Evolutionary conservation across 352 stramenopile species (phyloP).

Genomic region (Blastocystis sp.): DNA sequence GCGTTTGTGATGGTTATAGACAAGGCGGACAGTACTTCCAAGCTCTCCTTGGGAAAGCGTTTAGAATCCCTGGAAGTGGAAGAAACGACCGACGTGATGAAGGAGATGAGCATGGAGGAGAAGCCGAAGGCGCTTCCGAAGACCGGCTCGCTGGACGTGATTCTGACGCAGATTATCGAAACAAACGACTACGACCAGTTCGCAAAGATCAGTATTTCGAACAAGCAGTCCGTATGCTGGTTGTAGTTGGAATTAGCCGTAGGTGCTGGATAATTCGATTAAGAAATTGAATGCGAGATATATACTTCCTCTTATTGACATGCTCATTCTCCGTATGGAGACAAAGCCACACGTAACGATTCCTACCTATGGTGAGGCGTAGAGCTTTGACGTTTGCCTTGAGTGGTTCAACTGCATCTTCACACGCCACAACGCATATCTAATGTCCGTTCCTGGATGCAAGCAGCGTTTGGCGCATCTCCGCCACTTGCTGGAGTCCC

Average conservation of each 20-base stretch:
- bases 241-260: background rate
- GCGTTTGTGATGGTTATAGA: background rate
- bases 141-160: conserved; percentile 26
- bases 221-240: background rate
- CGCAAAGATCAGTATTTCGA: background rate
- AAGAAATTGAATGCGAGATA: background rate
- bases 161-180: conserved; percentile 37
- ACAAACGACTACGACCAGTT: conserved; percentile 18
- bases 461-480: background rate
- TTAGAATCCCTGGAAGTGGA: conserved; percentile 16
- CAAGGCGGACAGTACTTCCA: background rate
- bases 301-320: conserved; percentile 29
- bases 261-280: conserved; percentile 20
- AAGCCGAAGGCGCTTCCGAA: conserved; percentile 13
- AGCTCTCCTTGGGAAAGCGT: conserved; percentile 23
- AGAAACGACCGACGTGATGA: conserved; percentile 18
- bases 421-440: conserved; percentile 1
- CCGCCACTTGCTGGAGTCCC: background rate
- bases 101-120: conserved; percentile 15
- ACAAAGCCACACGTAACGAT: background rate
- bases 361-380: background rate
- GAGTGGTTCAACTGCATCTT: background rate
- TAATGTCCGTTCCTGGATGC: conserved; percentile 19
- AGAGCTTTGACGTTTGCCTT: background rate
- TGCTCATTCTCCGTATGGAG: conserved; percentile 17